Evolutionary conservation across 306 rosid genomes (phyloP).

Genomic region (Cucumis sativus): Cucumber_9930_V3 NC_026658.2:3794001-3794500

Average conservation of each 20-base stretch:
- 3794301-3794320: background rate
- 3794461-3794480: background rate
- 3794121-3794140: background rate
- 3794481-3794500: background rate
- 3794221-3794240: slow-evolving; percentile 83
- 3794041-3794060: slow-evolving; percentile 85
- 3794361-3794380: background rate
- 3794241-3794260: slow-evolving; percentile 20
- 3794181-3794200: slow-evolving; percentile 70
- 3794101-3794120: background rate
- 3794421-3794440: background rate
- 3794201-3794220: slow-evolving; percentile 90
- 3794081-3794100: slow-evolving; percentile 71
- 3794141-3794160: background rate
- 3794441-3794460: background rate
- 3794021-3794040: slow-evolving; percentile 59
- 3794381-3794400: background rate
- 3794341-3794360: background rate
- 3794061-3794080: slow-evolving; percentile 79
- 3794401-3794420: background rate
- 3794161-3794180: background rate
- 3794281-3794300: background rate
- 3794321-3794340: background rate
- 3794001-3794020: background rate
- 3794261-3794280: too few species aligned